Base-by-base conservation (phyloP, 1,284 basidiomycete species). In the Papiliotrema terrestris region DNA sequence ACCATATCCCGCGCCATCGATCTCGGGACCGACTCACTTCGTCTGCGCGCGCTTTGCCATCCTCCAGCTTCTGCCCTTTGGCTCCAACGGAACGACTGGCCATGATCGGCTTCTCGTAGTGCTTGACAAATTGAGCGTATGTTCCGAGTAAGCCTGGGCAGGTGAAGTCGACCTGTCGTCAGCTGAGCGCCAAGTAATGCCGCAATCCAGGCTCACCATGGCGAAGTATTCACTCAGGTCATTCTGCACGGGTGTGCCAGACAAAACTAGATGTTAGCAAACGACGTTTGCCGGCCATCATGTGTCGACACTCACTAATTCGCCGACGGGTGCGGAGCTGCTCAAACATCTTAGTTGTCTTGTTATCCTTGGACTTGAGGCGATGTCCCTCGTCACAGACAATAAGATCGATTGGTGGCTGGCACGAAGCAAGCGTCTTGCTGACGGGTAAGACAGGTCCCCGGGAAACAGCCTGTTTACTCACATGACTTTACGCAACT, bases 321-420 rank as follows among this genome's bases (percentile, higher is more conserved):
- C 91, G 80, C 23, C 89, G 80, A 4, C 81, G 81, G 1, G 89
- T 91, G 51, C 79, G 80, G 38, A 99, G 79, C 15, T 83, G 82
- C 58, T 89, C 86, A 69, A 98, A 95, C 84, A 92, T 90, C 50
- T 82, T 83, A 1, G 88, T 89, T 0, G 93, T 97, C 79, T 98
- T 96, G 68, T 89, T 93, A 3, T 89, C 86, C 41, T 75, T 75
- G 15, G 92, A 93, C 71, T 98, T 98, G 37, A 99, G 81, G 25
- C 95, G 83, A 74, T 99, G 96, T 1, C 94, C 92, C 82, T 99
- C 96, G 69, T 99, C 96, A 66, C 95, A 98, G 29, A 99, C 83
- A 58, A 99, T 87, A 1, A 99, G 79, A 8, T 89, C 96, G 62
- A 99, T 89, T 1, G 89, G 86, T 11, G 93, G 93, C 49, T 75